Evolutionary conservation across 805 yeast genomes (phyloP), one percentile per base, ranked within the genome.

Genomic region (Starmerella bacillaris): DNA sequence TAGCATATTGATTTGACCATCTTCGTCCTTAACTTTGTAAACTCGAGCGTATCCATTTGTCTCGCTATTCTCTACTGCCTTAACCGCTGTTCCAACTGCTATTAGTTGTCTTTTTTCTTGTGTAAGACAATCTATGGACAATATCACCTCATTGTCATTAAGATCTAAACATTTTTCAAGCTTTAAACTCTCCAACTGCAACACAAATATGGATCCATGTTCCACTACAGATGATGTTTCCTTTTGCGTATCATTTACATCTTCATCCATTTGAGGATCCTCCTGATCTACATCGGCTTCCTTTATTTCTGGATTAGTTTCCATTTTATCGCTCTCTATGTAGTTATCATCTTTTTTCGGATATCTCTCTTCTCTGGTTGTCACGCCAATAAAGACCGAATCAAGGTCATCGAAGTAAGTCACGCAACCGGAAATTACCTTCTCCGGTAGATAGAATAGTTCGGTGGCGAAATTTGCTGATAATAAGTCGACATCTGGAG

Each of bases 1-100:
- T 11, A 18, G 3, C 9, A 44, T 7, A n/a, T n/a, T 20, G 5
- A 39, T 15, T n/a, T 30, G 29, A 11, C 15, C 3, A 14, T 19
- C 35, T 2, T 22, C 37, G 2, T 21, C 27, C 3, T 4, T 16
- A 7, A 37, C 11, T 4, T 31, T 17, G 48, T 60, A 74, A 1
- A 84, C 58, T 38, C 70, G 70, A 55, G 80, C 77, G 1, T 74
- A 61, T 0, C 98, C 98, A 47, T 72, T 70, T 0, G 92, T 68
- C 3, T 79, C 67, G 39, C 76, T 58, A 56, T 83, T 94, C 51
- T 86, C 98, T 39, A 74, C 71, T 38, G 86, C 65, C 35, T 72
- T 66, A 36, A 65, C 61, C 1, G 89, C 77, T 2, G 84, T 69
- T 2, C 95, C 96, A n/a, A 76, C 61, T 1, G 80, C 72, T 6